phyloP scores from a whole-genome alignment of 1,284 basidiomycete species.

The Leccinum proximum region DNA sequence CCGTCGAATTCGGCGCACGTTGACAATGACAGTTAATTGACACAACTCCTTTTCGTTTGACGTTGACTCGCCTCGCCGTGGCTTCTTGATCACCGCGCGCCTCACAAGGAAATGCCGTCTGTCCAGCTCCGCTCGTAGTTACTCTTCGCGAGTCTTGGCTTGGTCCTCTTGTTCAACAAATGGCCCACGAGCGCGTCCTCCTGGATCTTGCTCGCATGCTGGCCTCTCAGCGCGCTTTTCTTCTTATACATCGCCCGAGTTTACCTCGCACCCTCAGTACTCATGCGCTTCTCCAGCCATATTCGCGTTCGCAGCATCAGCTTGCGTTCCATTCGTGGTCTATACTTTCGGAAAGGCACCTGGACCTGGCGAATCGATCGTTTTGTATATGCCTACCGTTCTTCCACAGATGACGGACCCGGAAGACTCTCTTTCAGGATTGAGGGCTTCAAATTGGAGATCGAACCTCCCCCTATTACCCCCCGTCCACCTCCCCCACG shows the following conservation, averaged over 20 bases:
- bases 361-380: slow-evolving; percentile 61
- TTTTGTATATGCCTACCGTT: slow-evolving; percentile 55
- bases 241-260: slow-evolving; percentile 58
- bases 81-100: slow-evolving; percentile 6
- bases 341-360: slow-evolving; percentile 57
- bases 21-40: background rate
- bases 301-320: slow-evolving; percentile 69
- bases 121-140: slow-evolving; percentile 8
- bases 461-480: slow-evolving; percentile 33
- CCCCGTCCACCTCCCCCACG: slow-evolving; percentile 15
- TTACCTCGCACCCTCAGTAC: slow-evolving; percentile 60
- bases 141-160: slow-evolving; percentile 14
- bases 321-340: slow-evolving; percentile 69
- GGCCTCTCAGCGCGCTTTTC: slow-evolving; percentile 39
- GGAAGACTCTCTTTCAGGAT: slow-evolving; percentile 57
- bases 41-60: background rate
- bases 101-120: slow-evolving; percentile 11
- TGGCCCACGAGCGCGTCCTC: slow-evolving; percentile 27
- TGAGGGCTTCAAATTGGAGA: slow-evolving; percentile 55
- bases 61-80: background rate
- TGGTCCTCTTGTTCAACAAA: slow-evolving; percentile 14
- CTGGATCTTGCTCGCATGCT: slow-evolving; percentile 30
- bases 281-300: slow-evolving; percentile 55
- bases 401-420: slow-evolving; percentile 40
- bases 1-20: no score